These are phyloP conservation scores for Phytophthora tentaculata DNA, from an alignment of 352 stramenopile genomes.

Conservation along the genomic window DNA sequence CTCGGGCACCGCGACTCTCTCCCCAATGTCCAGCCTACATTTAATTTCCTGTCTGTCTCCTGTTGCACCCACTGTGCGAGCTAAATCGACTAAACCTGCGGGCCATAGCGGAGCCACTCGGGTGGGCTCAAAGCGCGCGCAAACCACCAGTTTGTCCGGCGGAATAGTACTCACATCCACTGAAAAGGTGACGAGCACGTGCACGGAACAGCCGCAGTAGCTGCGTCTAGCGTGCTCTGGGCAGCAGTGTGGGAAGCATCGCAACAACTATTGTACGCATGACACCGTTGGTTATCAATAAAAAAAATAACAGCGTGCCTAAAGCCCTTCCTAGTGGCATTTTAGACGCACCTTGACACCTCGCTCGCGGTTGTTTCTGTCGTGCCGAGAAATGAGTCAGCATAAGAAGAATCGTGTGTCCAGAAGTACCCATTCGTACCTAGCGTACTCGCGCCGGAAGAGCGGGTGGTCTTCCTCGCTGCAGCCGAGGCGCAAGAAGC, in stretches of 20 bases:
- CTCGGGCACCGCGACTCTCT: conserved; percentile 15
- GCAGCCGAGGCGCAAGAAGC: conserved; percentile 35
- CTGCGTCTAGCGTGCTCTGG: conserved; percentile 40
- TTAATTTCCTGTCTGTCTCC: conserved; percentile 4
- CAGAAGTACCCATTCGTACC: conserved; percentile 15
- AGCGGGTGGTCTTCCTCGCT: conserved; percentile 36
- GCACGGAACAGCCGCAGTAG: conserved; percentile 47
- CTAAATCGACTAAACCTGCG: neutral
- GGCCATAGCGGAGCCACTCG: conserved; percentile 21
- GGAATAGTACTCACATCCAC: conserved; percentile 1
- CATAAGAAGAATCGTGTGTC: neutral
- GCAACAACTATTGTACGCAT: conserved; percentile 34
- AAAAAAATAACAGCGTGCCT: too few species aligned
- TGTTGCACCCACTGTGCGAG: neutral
- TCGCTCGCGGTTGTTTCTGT: conserved; percentile 26
- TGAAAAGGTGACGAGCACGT: conserved; percentile 34
- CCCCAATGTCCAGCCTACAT: conserved; percentile 16
- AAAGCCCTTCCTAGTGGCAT: too few species aligned
- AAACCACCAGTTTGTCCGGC: conserved; percentile 35
- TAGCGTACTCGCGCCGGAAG: conserved; percentile 36
- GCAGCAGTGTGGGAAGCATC: conserved; percentile 56
- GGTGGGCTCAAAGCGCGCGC: conserved; percentile 44
- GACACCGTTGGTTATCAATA: too few species aligned
- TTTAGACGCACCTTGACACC: conserved; percentile 21
- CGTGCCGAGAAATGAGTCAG: neutral